Evolutionary conservation across 768 basidiomycete genomes (phyloP), one percentile per base, ranked within the genome.

Genomic region (Mycena galopus): DNA sequence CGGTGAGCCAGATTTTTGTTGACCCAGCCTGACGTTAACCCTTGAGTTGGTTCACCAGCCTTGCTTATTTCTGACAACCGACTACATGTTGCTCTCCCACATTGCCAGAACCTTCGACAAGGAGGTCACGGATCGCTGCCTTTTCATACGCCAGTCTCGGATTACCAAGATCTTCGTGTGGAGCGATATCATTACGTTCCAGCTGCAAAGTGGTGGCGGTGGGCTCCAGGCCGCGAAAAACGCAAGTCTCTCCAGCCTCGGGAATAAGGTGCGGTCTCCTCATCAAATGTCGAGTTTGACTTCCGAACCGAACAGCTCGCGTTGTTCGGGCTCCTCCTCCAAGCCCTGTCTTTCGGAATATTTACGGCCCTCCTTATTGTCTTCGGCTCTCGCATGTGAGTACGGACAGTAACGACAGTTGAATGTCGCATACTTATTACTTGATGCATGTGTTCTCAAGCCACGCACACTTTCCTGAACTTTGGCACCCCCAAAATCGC

Each of bases 41-140:
- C 16, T 8, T 21, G 11, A 12, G 30, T 14, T 7, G 10, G 50
- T 27, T 25, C 35, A 12, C 12, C 21, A 44, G 53, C 90, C 90
- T 1, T 91, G 91, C 77, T 88, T 87, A 32, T 91, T 90, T 79
- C 85, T 89, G 55, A 87, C 88, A 2, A 82, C 86, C 14, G 82
- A 87, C 71, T 91, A 91, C 76, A 74, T 89, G 72, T 79, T 90
- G 35, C 83, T 91, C 0, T 86, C 87, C 7, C 86, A 83, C 10
- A 79, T 92, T 11, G 86, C 87, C 3, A 35, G 42, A 23, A 70
- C 32, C 8, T 67, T 77, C 16, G 78, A 76, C 14, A 78, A 83
- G 50, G 77, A 89, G 12, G 76, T 81, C 16, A 80, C 81, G 19
- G 76, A 82, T 33, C 71, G 81, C 30, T 83, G 86, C 69, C 78